These are phyloP conservation scores for Elsinoe necatrix DNA, from an alignment of 2,329 filamentous ascomycete genomes.

Conservation along the genomic window DNA sequence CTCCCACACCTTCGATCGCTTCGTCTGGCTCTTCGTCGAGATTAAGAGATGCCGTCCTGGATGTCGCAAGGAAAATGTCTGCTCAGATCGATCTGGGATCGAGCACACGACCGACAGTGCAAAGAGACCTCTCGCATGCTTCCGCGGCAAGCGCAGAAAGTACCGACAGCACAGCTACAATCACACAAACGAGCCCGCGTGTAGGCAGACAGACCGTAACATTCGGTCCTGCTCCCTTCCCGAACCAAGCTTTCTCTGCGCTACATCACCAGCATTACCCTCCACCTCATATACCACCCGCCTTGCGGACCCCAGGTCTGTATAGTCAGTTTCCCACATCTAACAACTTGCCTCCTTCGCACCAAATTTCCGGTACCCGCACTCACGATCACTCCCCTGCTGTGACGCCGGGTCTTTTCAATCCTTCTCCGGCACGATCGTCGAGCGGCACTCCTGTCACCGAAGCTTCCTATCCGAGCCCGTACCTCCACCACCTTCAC, in stretches of 20 bases:
- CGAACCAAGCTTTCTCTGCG: conserved; percentile 44
- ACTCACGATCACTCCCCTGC: conserved; percentile 41
- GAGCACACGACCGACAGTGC: conserved; percentile 30
- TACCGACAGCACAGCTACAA: conserved; percentile 31
- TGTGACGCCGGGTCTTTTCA: conserved; percentile 42
- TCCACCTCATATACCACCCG: conserved; percentile 30
- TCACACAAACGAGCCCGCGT: conserved; percentile 25
- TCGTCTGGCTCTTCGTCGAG: conserved; percentile 14
- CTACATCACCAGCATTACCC: conserved; percentile 40
- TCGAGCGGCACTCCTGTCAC: conserved; percentile 26
- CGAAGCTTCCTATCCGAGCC: conserved; percentile 39
- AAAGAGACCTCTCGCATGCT: conserved; percentile 34
- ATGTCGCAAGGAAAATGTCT: conserved; percentile 13
- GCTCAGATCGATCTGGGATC: conserved; percentile 15
- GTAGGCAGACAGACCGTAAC: conserved; percentile 19
- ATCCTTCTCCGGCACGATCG: conserved; percentile 24
- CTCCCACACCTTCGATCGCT: conserved; percentile 8
- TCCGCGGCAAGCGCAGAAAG: conserved; percentile 36
- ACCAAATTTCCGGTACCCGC: conserved; percentile 32
- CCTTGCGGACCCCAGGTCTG: conserved; percentile 37
- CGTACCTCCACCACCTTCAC: conserved; percentile 43
- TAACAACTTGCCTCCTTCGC: conserved; percentile 33
- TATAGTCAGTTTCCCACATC: conserved; percentile 34
- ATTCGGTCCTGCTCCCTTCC: conserved; percentile 34
- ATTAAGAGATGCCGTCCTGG: conserved; percentile 6